These are phyloP conservation scores for Colletotrichum cordylinicola DNA, from an alignment of 2,329 filamentous ascomycete genomes.

Conservation along the genomic window DNA sequence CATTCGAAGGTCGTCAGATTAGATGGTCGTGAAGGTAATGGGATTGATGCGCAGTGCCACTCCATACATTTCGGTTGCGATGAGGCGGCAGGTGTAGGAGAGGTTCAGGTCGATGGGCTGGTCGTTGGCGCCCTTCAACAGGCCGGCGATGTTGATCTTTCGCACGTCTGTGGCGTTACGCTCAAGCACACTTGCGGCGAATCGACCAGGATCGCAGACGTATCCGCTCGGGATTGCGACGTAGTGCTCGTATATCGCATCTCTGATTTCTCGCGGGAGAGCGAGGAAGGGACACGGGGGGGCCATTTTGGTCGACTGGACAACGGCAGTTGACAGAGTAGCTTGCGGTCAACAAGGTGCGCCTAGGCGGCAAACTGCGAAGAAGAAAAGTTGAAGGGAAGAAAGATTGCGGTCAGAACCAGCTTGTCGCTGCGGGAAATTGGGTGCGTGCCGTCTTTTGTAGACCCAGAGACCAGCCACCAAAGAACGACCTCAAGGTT, in stretches of 20 bases:
- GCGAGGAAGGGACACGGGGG: not conserved
- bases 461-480: not conserved
- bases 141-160: not conserved
- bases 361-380: too few relatives aligned
- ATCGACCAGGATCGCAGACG: not conserved
- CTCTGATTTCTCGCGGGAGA: not conserved
- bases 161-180: not conserved
- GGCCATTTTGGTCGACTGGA: not conserved
- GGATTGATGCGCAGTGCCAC: not conserved
- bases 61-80: not conserved
- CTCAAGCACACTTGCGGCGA: not conserved
- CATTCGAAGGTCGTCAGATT: not conserved
- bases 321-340: not conserved
- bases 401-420: not conserved
- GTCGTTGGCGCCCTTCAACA: not conserved
- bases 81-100: not conserved
- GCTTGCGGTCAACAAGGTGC: not conserved
- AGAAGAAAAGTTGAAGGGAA: too few relatives aligned
- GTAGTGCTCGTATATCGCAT: not conserved
- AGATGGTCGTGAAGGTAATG: not conserved
- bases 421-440: not conserved
- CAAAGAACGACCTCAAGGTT: not conserved
- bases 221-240: not conserved
- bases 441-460: not conserved
- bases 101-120: not conserved